phyloP scores from a whole-genome alignment of 495 filamentous ascomycete genomes.

The Entonaema liquescens region DNA sequence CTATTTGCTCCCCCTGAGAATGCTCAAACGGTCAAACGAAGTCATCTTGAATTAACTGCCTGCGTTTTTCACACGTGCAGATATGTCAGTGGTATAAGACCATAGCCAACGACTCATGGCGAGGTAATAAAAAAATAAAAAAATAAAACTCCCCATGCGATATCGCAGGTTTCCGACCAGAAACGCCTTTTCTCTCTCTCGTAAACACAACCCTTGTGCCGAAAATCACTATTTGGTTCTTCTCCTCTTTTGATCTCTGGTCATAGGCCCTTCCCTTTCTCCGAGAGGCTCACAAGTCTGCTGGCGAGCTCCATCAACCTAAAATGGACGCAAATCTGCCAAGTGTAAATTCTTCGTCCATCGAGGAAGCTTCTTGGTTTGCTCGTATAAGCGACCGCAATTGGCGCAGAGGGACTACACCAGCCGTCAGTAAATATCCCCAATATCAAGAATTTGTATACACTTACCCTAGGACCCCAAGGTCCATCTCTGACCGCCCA shows the following conservation, averaged over 20 bases:
- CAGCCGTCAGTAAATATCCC: slow-evolving; percentile 16
- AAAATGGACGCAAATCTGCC: slow-evolving; percentile 50
- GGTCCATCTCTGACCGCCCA: slow-evolving; percentile 97
- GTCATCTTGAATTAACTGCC: slow-evolving; percentile 19
- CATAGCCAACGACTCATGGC: slow-evolving; percentile 39
- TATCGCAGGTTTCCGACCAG: slow-evolving; percentile 21
- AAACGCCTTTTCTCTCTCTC: slow-evolving; percentile 34
- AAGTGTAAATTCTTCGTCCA: slow-evolving; percentile 82
- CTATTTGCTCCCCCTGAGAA: neutral
- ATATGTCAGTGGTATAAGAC: slow-evolving; percentile 36
- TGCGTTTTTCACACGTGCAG: slow-evolving; percentile 5
- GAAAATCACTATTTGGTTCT: neutral
- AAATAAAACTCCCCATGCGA: slow-evolving; percentile 19
- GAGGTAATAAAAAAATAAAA: slow-evolving; percentile 8
- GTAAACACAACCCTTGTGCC: slow-evolving; percentile 6
- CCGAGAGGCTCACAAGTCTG: neutral
- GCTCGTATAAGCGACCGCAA: slow-evolving; percentile 88
- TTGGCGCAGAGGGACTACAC: slow-evolving; percentile 89
- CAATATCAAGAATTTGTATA: neutral
- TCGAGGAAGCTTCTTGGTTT: slow-evolving; percentile 82
- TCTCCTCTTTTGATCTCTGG: neutral
- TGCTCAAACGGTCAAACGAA: neutral
- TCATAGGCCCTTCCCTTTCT: neutral
- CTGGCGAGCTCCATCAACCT: slow-evolving; percentile 25
- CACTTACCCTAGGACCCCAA: slow-evolving; percentile 78